These are phyloP conservation scores for Entomortierella chlamydospora DNA, from an alignment of 192 early-diverging fungal species.

Conservation along the genomic window DNA sequence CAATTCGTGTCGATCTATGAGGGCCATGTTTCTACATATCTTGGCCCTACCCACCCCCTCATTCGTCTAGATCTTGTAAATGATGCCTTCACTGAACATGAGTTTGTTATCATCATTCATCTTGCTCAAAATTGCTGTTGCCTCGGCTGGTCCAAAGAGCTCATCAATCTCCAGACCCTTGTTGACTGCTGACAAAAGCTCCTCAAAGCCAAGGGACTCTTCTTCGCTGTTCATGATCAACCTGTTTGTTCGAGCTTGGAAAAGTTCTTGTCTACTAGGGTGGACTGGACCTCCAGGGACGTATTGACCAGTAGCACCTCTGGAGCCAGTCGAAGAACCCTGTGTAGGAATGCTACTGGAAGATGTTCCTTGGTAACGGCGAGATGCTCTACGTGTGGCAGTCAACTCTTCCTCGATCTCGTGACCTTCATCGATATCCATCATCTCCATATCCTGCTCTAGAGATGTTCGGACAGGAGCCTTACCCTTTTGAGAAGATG, in stretches of 20 bases:
- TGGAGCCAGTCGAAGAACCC: conserved; percentile 18
- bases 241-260: conserved; percentile 20
- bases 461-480: conserved; percentile 2
- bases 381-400: conserved; percentile 32
- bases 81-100: conserved; percentile 75
- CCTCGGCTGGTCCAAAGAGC: conserved; percentile 68
- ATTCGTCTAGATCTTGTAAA: conserved; percentile 71
- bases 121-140: conserved; percentile 64
- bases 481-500: conserved; percentile 32
- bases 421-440: conserved; percentile 43
- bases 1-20: too few species aligned
- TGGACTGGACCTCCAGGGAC: conserved; percentile 46
- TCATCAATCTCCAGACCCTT: conserved; percentile 44
- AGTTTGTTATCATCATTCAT: conserved; percentile 77
- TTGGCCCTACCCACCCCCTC: not conserved
- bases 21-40: not conserved
- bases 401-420: conserved; percentile 36
- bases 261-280: conserved; percentile 32
- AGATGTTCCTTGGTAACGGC: conserved; percentile 23
- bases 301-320: conserved; percentile 1
- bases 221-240: conserved; percentile 59
- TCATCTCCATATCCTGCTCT: conserved; percentile 43
- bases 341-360: conserved; percentile 25
- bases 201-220: conserved; percentile 62
- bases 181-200: conserved; percentile 69